These are phyloP conservation scores for Tremella mesenterica DNA, from an alignment of 768 basidiomycete species.

Conservation along the genomic window DNA sequence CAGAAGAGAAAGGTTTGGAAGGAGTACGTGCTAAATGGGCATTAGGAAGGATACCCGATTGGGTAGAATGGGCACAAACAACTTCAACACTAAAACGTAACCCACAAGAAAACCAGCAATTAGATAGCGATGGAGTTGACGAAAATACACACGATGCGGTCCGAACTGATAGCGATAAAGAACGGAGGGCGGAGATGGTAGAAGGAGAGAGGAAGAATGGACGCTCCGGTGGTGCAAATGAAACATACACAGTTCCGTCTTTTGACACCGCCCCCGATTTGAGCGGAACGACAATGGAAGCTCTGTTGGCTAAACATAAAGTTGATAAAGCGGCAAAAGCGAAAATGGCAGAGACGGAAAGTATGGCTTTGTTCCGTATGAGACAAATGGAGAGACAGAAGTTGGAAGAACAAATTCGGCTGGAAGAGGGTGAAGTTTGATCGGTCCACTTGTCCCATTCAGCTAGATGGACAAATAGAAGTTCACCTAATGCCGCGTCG, in stretches of 20 bases:
- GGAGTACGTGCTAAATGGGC: conserved; percentile 37
- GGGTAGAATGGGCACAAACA: conserved; percentile 33
- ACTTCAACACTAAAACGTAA: background rate
- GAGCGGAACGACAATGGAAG: conserved; percentile 24
- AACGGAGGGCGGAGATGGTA: background rate
- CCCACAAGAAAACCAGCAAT: conserved; percentile 1
- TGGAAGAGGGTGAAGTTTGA: conserved; percentile 35
- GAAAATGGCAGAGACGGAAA: conserved; percentile 25
- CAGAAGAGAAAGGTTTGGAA: conserved; percentile 1
- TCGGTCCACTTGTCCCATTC: too few relatives aligned
- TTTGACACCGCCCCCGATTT: conserved; percentile 26
- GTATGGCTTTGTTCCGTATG: conserved; percentile 41
- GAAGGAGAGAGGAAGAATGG: background rate
- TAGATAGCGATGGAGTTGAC: background rate
- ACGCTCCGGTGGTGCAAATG: background rate
- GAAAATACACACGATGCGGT: background rate
- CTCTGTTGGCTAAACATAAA: conserved; percentile 15
- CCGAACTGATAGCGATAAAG: background rate
- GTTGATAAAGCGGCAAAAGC: conserved; percentile 7
- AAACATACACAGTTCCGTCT: too few relatives aligned
- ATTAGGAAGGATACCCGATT: conserved; percentile 21
- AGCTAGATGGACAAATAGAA: too few relatives aligned
- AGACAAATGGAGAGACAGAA: conserved; percentile 37
- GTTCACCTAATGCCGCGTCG: too few relatives aligned
- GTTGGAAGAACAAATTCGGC: conserved; percentile 33